A percentile compares a stretch with the other conserved stretches of the same genome.
Conservation (phyloP, 2,329 filamentous ascomycete genomes). For the Raffaelea albimanens region DNA sequence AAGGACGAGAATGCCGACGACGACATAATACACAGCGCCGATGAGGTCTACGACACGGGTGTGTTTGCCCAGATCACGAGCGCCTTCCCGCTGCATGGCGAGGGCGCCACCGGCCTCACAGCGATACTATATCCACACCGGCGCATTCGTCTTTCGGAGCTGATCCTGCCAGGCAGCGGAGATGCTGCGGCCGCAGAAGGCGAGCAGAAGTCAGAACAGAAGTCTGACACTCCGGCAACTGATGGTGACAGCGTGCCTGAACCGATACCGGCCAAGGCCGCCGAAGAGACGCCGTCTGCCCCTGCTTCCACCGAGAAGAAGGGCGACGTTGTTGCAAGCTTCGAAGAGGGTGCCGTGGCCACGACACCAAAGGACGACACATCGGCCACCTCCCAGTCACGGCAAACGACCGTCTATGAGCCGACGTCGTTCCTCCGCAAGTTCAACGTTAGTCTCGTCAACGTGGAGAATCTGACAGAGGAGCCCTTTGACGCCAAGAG, state of each 20-base stretch:
- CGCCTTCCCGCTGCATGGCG: slow-evolving; percentile 82
- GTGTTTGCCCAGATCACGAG: slow-evolving; percentile 98
- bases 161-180: slow-evolving; percentile 59
- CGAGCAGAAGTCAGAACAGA: background rate
- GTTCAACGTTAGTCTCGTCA: slow-evolving; percentile 87
- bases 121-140: slow-evolving; percentile 94
- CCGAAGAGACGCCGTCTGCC: slow-evolving; percentile 32
- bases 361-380: slow-evolving; percentile 36
- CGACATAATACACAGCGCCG: slow-evolving; percentile 81
- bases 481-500: slow-evolving; percentile 86
- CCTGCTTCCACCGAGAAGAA: slow-evolving; percentile 67
- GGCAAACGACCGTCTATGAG: slow-evolving; percentile 46
- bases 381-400: background rate
- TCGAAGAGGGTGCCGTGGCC: slow-evolving; percentile 71
- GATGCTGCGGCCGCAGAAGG: slow-evolving; percentile 19
- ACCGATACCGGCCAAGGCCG: slow-evolving; percentile 45
- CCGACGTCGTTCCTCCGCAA: slow-evolving; percentile 85
- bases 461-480: slow-evolving; percentile 86
- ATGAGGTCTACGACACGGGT: slow-evolving; percentile 91
- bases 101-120: slow-evolving; percentile 74
- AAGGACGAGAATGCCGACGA: slow-evolving; percentile 93
- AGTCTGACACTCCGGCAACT: background rate
- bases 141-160: slow-evolving; percentile 77
- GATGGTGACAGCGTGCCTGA: slow-evolving; percentile 37
- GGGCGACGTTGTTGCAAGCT: slow-evolving; percentile 93